Conservation (phyloP, 140 eudicot species). For the Anethum foeniculum region DNA sequence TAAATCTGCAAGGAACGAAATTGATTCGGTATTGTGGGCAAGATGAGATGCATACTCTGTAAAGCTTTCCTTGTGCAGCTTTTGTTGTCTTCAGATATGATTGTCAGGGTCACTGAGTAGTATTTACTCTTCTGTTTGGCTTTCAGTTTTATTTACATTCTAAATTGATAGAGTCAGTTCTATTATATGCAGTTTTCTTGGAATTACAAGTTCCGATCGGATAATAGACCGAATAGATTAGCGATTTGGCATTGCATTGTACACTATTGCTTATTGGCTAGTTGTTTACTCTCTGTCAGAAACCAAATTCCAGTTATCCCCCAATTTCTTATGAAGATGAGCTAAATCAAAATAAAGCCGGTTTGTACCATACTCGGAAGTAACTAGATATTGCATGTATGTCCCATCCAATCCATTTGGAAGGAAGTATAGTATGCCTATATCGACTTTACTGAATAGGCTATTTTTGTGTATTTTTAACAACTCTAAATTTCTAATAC, state of each 20-base stretch:
- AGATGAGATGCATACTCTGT: conserved; percentile 8
- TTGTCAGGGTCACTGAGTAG: neutral
- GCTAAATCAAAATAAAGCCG: neutral
- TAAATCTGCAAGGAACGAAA: conserved; percentile 26
- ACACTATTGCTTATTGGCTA: neutral
- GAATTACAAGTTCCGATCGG: neutral
- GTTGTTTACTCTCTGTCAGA: neutral
- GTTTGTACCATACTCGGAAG: neutral
- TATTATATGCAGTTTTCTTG: neutral
- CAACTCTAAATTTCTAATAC: neutral
- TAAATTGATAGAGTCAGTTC: neutral
- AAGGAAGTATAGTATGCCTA: neutral
- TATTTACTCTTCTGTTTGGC: neutral
- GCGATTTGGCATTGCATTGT: neutral
- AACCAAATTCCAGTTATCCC: neutral
- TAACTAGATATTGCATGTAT: no score
- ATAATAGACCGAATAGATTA: neutral
- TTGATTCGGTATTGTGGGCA: conserved; percentile 21
- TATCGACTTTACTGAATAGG: neutral
- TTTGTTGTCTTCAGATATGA: neutral
- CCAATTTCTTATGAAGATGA: neutral
- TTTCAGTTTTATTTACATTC: neutral
- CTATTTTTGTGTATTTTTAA: neutral
- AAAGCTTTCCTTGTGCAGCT: neutral
- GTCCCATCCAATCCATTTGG: neutral